Evolutionary conservation across 2,329 filamentous ascomycete species (phyloP).

Genomic region (Colletotrichum navitas): DNA sequence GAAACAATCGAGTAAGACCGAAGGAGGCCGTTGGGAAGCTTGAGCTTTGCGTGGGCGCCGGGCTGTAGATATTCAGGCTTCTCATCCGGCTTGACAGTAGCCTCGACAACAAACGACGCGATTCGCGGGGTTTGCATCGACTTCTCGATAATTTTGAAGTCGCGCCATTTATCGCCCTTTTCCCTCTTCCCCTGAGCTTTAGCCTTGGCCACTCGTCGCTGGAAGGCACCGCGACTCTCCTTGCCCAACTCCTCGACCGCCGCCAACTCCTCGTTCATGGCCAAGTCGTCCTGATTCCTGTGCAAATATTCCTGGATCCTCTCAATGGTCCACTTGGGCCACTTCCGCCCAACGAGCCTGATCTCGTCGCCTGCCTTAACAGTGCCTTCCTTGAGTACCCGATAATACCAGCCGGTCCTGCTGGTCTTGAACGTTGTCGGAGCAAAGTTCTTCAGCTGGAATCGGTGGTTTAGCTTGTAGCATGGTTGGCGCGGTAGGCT

Average conservation of each 20-base stretch:
- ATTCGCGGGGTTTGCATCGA: constrained; percentile 64
- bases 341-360: constrained; percentile 64
- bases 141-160: constrained; percentile 64
- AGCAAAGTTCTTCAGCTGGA: constrained; percentile 72
- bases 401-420: constrained; percentile 76
- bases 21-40: constrained; percentile 67
- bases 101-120: constrained; percentile 65
- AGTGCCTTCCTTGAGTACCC: constrained; percentile 67
- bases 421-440: constrained; percentile 67
- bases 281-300: constrained; percentile 62
- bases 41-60: constrained; percentile 69
- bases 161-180: constrained; percentile 56
- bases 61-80: constrained; percentile 48
- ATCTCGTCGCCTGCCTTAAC: constrained; percentile 70
- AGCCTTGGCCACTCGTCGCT: constrained; percentile 63
- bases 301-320: constrained; percentile 73
- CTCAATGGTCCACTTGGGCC: constrained; percentile 73
- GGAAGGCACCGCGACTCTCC: constrained; percentile 63
- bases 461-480: constrained; percentile 78
- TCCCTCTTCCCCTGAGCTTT: constrained; percentile 48
- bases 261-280: constrained; percentile 65
- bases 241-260: constrained; percentile 63
- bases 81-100: constrained; percentile 51
- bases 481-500: constrained; percentile 73
- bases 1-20: constrained; percentile 72